A percentile compares a stretch with the other conserved stretches of the same genome.
These are phyloP conservation scores for Magnusiomyces magnusii DNA, from an alignment of 1,139 yeast species.

Conservation along the genomic window DNA sequence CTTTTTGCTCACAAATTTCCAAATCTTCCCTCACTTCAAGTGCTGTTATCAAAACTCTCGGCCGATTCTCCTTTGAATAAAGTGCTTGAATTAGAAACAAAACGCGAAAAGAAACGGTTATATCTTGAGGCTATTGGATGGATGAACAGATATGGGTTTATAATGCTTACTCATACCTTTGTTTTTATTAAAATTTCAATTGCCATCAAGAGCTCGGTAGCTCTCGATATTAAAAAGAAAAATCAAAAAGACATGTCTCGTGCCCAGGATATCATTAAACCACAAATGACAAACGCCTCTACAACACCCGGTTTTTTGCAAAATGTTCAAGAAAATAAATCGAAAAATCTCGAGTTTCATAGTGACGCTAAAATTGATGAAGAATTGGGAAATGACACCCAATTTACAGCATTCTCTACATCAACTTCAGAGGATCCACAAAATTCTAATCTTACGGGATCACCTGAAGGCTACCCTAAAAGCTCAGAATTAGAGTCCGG, in stretches of 20 bases:
- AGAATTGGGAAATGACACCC: neutral
- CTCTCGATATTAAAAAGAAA: slow-evolving; percentile 70
- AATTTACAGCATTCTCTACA: neutral
- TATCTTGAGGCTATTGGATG: slow-evolving; percentile 78
- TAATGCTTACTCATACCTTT: slow-evolving; percentile 75
- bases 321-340: neutral
- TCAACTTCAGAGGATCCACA: neutral
- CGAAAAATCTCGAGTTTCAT: slow-evolving; percentile 8
- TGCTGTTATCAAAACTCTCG: slow-evolving; percentile 62
- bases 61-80: slow-evolving; percentile 58
- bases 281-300: slow-evolving; percentile 18
- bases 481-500: neutral
- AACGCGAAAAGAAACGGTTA: slow-evolving; percentile 63
- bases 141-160: slow-evolving; percentile 73
- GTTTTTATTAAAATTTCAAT: slow-evolving; percentile 70
- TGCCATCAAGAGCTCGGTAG: slow-evolving; percentile 70
- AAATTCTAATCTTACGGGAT: no score
- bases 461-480: neutral
- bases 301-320: neutral
- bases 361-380: slow-evolving; percentile 4
- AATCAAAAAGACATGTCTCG: slow-evolving; percentile 23
- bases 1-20: slow-evolving; percentile 60
- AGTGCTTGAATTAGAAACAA: slow-evolving; percentile 59
- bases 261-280: slow-evolving; percentile 27
- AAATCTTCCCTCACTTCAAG: slow-evolving; percentile 68